Percentiles rank a stretch among this genome's conserved stretches.
Conservation (phyloP, 331 rosid species). For the Stylosanthes scabra region DNA sequence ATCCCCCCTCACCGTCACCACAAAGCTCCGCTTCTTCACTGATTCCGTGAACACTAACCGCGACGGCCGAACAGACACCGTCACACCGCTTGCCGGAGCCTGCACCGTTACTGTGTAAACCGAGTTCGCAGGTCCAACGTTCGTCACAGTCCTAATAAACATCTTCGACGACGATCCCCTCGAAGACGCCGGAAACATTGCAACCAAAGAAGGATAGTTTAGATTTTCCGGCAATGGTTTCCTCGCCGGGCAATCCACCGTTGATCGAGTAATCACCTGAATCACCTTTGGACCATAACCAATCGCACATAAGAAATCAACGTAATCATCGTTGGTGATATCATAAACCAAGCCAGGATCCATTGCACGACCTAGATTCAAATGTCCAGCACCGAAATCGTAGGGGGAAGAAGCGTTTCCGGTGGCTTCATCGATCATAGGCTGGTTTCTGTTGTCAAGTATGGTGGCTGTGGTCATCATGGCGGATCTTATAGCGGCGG, state of each 20-base stretch:
- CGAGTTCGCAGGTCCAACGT: conserved; percentile 67
- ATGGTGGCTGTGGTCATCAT: conserved; percentile 84
- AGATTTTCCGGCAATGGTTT: conserved; percentile 72
- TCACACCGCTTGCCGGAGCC: conserved; percentile 63
- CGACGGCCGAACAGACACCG: conserved; percentile 79
- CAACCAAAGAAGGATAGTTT: conserved; percentile 80
- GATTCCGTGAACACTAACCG: conserved; percentile 60
- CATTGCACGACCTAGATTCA: conserved; percentile 75
- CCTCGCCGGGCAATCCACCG: conserved; percentile 60
- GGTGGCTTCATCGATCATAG: conserved; percentile 74
- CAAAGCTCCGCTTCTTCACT: conserved; percentile 67
- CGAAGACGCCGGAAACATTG: conserved; percentile 54
- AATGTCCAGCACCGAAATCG: conserved; percentile 84
- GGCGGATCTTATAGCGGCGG: conserved; percentile 86
- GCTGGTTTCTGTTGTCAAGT: conserved; percentile 53
- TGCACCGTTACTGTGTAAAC: conserved; percentile 62
- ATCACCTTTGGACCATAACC: conserved; percentile 74
- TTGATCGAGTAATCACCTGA: conserved; percentile 71
- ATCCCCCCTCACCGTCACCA: conserved; percentile 65
- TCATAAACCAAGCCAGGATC: conserved; percentile 90
- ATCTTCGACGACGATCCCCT: conserved; percentile 50
- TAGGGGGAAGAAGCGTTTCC: conserved; percentile 74
- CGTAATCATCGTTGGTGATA: conserved; percentile 64
- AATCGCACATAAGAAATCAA: conserved; percentile 62
- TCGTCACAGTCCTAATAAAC: conserved; percentile 72